Conservation (phyloP, 371 early-diverging fungal genomes). For the Apophysomyces sp. region DNA sequence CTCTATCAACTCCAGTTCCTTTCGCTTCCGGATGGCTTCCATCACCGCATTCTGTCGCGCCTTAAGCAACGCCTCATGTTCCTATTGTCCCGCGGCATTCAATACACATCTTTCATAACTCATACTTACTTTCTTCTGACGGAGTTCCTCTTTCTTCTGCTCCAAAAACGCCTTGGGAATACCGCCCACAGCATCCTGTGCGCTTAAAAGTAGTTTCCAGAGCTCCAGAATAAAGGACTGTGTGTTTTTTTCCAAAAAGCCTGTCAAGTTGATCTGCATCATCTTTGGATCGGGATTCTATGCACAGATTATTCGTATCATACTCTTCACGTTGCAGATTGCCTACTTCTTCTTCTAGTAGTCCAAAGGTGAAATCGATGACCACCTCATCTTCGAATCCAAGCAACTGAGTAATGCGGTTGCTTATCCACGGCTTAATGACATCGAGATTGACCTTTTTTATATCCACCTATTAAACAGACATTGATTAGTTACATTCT, state of each 20-base stretch:
- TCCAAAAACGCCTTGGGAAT: slow-evolving; percentile 87
- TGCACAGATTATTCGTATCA: neutral
- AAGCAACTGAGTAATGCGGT: slow-evolving; percentile 72
- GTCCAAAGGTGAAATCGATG: slow-evolving; percentile 78
- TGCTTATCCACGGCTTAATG: slow-evolving; percentile 87
- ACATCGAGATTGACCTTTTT: slow-evolving; percentile 86
- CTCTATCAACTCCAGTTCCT: slow-evolving; percentile 23
- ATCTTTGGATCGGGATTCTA: slow-evolving; percentile 80
- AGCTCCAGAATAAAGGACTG: slow-evolving; percentile 81
- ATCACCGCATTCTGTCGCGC: slow-evolving; percentile 36
- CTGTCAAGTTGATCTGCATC: slow-evolving; percentile 95
- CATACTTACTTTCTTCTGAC: slow-evolving; percentile 39
- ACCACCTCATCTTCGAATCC: slow-evolving; percentile 96
- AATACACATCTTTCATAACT: neutral
- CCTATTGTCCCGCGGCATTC: neutral
- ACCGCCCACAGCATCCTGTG: slow-evolving; percentile 81
- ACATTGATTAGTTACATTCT: neutral
- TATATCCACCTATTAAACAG: slow-evolving; percentile 73
- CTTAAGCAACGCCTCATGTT: slow-evolving; percentile 24
- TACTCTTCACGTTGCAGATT: neutral
- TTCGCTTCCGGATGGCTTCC: slow-evolving; percentile 40
- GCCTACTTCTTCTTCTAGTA: slow-evolving; percentile 76
- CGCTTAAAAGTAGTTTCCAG: slow-evolving; percentile 89
- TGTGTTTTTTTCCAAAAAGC: slow-evolving; percentile 88
- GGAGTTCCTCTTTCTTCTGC: slow-evolving; percentile 79